phyloP scores from a whole-genome alignment of 2,329 filamentous ascomycete genomes.

The Claviceps maximensis region DNA sequence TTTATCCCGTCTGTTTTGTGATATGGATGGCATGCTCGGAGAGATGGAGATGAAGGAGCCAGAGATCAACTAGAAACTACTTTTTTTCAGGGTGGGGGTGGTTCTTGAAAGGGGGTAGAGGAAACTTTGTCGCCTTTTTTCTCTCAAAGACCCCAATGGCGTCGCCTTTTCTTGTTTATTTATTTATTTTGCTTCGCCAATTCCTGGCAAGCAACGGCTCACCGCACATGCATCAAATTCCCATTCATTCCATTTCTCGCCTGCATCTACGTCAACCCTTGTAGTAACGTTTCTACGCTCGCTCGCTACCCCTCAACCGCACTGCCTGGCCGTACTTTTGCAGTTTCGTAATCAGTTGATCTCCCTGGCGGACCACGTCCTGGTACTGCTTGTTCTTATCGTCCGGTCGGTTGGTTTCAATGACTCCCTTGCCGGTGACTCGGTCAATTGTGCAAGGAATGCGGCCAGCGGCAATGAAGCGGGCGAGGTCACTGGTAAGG shows the following conservation, averaged over 20 bases:
- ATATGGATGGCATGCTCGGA: too few relatives aligned
- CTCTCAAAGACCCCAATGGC: neutral
- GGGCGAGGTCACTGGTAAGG: conserved; percentile 65
- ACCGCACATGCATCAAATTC: neutral
- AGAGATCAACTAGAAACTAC: neutral
- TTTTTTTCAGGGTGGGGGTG: too few relatives aligned
- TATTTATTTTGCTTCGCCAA: neutral
- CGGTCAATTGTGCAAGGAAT: conserved; percentile 97
- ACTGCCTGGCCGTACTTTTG: conserved; percentile 99
- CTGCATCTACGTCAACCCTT: neutral
- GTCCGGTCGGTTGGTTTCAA: conserved; percentile 94
- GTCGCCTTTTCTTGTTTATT: neutral
- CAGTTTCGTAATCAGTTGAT: conserved; percentile 95
- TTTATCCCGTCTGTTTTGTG: neutral
- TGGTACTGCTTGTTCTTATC: conserved; percentile 99
- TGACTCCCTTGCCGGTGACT: conserved; percentile 88
- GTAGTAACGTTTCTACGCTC: conserved; percentile 42
- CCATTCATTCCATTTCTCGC: neutral
- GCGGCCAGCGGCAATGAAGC: conserved; percentile 88
- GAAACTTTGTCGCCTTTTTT: neutral
- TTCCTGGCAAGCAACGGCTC: neutral
- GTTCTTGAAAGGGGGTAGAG: too few relatives aligned
- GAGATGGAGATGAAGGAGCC: neutral
- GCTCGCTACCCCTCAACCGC: conserved; percentile 83
- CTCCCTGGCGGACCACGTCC: conserved; percentile 93